Base-by-base conservation (phyloP, 1,284 basidiomycete species). In the Moesziomyces sp. region DNA sequence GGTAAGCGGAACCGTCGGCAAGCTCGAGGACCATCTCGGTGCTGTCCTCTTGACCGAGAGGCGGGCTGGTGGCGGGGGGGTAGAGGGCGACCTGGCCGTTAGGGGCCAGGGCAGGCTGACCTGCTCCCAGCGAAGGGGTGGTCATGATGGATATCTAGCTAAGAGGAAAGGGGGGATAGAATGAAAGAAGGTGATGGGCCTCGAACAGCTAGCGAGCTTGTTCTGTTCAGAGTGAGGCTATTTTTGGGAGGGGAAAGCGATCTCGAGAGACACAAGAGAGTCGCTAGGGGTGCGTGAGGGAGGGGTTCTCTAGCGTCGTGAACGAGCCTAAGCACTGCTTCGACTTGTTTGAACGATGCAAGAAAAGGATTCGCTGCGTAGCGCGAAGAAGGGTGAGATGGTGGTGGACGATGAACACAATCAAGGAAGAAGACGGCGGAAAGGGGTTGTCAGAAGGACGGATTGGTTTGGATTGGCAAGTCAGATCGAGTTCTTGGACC, bases 1-100 rank as follows among this genome's bases (percentile, higher is more conserved):
- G 88, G 81, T 91, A 93, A 1, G 92, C 91, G 65, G 93, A 90
- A 14, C 96, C 96, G 86, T 99, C 96, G 53, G 89, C 89, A 60
- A 99, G 88, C 86, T 99, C 94, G 64, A 99, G 88, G 50, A 98
- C 90, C 86, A 88, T 88, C 77, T 73, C 65, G 53, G 56, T 26
- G 58, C 59, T 58, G 65, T 73, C 64, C 51, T 73, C 54, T 52
- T 68, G 64, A 56, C 70, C 70, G 23, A 73, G 65, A 50, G 70
- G 70, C 56, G 70, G 70, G 58, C 70, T 73, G 18, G 70, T 73
- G 18, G 70, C 70, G 28, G 70, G 70, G 49, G 70, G 70, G 53
- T 45, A 72, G 21, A 72, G 38, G 43, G 63, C 52, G 42, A 46
- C 62, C 48, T 65, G 62, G 62, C 63, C 63, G 34, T 66, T 66